These are phyloP conservation scores for Blastobotrys illinoisensis DNA, from an alignment of 1,139 yeast genomes.

Conservation along the genomic window DNA sequence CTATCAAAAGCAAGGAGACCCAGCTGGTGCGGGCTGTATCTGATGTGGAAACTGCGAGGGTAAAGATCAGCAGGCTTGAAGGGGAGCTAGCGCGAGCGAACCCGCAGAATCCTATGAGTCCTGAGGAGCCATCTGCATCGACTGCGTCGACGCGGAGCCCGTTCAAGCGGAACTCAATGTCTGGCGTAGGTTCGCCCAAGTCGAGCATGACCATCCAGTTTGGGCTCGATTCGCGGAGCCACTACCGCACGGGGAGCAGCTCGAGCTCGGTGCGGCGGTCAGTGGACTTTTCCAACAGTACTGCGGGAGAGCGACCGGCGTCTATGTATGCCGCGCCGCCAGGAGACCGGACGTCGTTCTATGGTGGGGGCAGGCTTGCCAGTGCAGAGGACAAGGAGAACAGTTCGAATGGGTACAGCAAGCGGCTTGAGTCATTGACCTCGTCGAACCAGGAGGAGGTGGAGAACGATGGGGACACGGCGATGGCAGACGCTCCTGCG, in stretches of 20 bases:
- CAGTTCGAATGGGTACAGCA: background rate
- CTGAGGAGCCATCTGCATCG: constrained; percentile 10
- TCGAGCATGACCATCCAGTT: constrained; percentile 16
- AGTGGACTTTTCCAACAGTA: constrained; percentile 14
- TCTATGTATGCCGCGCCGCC: constrained; percentile 2
- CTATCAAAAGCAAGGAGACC: constrained; percentile 60
- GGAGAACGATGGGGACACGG: constrained; percentile 12
- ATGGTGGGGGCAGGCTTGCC: background rate
- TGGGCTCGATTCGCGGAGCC: constrained; percentile 17
- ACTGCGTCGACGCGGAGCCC: background rate
- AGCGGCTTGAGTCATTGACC: background rate
- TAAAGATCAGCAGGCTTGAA: constrained; percentile 48
- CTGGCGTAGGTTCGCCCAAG: constrained; percentile 1
- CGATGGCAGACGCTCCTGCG: constrained; percentile 10
- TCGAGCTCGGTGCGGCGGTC: constrained; percentile 16
- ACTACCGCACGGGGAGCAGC: constrained; percentile 3
- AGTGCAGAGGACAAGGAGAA: constrained; percentile 1
- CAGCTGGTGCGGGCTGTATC: constrained; percentile 54
- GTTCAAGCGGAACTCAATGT: constrained; percentile 20
- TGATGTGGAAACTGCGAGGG: constrained; percentile 53
- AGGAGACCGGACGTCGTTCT: constrained; percentile 7
- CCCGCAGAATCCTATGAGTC: constrained; percentile 8
- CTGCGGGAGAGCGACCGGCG: constrained; percentile 6
- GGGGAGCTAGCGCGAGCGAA: constrained; percentile 39
- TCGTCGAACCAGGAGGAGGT: constrained; percentile 4